A percentile compares a stretch with the other conserved stretches of the same genome.
phyloP scores from a whole-genome alignment of 2,329 filamentous ascomycete genomes.

The Elsinoe batatas region DNA sequence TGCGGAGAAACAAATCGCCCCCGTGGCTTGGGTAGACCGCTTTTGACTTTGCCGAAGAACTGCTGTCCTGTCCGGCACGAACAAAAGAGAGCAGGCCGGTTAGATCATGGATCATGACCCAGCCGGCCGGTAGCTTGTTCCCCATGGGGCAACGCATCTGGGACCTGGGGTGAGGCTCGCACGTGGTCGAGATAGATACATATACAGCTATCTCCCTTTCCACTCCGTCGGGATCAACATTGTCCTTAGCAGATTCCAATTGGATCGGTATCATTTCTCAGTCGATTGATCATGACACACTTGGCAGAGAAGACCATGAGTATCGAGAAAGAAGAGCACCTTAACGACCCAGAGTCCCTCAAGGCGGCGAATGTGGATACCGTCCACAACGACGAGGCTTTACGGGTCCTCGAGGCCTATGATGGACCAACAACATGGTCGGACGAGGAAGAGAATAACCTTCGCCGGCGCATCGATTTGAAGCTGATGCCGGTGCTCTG shows the following conservation, averaged over 20 bases:
- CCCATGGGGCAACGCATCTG: background rate
- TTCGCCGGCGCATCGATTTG: conserved; percentile 36
- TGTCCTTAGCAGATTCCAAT: background rate
- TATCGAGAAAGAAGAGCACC: background rate
- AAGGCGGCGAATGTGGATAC: conserved; percentile 21
- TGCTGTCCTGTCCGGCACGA: no score
- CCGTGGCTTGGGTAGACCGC: no score
- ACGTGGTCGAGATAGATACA: background rate
- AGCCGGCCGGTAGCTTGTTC: background rate
- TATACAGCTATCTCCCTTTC: background rate
- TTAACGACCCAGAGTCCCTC: background rate
- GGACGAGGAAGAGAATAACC: conserved; percentile 33
- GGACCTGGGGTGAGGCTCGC: background rate
- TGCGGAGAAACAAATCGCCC: no score
- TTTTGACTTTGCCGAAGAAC: background rate
- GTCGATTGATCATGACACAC: background rate
- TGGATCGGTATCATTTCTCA: no score
- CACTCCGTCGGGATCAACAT: background rate
- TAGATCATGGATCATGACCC: background rate
- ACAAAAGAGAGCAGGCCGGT: background rate
- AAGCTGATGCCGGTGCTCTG: conserved; percentile 40
- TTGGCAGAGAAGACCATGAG: background rate
- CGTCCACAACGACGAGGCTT: conserved; percentile 32
- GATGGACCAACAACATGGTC: conserved; percentile 36
- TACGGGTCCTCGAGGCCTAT: conserved; percentile 34